Evolutionary conservation across 2,329 filamentous ascomycete genomes (phyloP).

Genomic region (Cytospora piceicola): DNA sequence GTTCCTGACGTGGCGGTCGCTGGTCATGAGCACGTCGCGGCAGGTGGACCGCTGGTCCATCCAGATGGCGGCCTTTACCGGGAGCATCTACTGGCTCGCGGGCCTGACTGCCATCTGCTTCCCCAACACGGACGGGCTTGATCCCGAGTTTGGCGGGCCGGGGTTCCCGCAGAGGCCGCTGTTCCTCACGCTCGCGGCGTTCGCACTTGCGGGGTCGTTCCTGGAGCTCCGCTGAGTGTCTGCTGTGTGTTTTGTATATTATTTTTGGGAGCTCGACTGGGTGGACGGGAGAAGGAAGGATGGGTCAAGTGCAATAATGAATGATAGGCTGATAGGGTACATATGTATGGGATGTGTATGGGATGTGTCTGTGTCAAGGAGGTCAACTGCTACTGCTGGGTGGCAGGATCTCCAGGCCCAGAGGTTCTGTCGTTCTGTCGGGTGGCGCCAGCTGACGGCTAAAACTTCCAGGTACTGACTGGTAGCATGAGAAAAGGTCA

Average conservation of each 20-base stretch:
- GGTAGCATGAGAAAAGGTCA: too few species aligned
- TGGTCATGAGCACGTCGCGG: conserved; percentile 31
- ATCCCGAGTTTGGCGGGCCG: conserved; percentile 49
- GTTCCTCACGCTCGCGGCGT: conserved; percentile 38
- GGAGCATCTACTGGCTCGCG: conserved; percentile 48
- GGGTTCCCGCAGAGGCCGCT: conserved; percentile 45
- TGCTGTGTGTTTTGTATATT: neutral
- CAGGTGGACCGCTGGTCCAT: conserved; percentile 40
- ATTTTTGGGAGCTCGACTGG: too few species aligned
- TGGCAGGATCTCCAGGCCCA: too few species aligned
- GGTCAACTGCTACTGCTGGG: too few species aligned
- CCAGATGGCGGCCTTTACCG: conserved; percentile 41
- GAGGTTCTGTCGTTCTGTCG: too few species aligned
- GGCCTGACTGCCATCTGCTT: conserved; percentile 44
- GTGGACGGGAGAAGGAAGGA: neutral
- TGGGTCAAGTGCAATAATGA: too few species aligned
- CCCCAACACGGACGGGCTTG: conserved; percentile 45
- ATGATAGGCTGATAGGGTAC: too few species aligned
- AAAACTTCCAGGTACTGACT: too few species aligned
- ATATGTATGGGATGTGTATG: too few species aligned
- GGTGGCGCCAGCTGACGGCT: neutral
- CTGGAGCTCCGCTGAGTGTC: conserved; percentile 12
- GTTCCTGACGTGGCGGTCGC: conserved; percentile 45
- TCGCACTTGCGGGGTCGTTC: conserved; percentile 33
- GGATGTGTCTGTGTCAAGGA: too few species aligned